A percentile compares a stretch with the other conserved stretches of the same genome.
These are phyloP conservation scores for Coffea humblotiana DNA, from an alignment of 305 asterid species.

Conservation along the genomic window DNA sequence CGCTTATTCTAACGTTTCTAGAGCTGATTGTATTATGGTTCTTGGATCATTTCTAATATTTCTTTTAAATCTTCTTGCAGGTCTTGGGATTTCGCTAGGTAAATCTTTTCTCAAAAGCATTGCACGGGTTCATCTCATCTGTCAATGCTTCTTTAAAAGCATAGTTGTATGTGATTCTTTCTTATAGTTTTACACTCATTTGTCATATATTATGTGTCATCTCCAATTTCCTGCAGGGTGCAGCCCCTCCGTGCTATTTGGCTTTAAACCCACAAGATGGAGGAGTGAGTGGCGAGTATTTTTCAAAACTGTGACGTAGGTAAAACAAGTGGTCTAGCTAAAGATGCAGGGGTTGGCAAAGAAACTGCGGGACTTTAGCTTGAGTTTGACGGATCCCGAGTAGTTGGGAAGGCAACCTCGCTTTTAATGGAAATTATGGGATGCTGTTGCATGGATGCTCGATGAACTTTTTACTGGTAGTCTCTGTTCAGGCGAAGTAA, in stretches of 20 bases:
- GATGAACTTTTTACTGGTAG: too few species aligned
- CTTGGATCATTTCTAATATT: too few species aligned
- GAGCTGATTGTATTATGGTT: not conserved
- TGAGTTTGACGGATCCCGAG: conserved; percentile 37
- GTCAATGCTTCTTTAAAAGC: not conserved
- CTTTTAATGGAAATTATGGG: too few species aligned
- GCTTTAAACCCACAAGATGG: conserved; percentile 78
- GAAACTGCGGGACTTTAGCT: conserved; percentile 75
- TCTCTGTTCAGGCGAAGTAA: too few species aligned
- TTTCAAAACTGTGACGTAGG: conserved; percentile 49
- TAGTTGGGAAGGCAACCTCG: conserved; percentile 10
- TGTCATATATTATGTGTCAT: not conserved
- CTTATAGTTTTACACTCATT: too few species aligned
- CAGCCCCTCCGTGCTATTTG: conserved; percentile 79
- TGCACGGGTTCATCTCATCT: conserved; percentile 57
- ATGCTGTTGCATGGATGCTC: too few species aligned
- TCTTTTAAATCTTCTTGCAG: conserved; percentile 32
- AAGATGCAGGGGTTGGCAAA: conserved; percentile 62
- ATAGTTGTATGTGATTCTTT: too few species aligned
- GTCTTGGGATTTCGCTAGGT: conserved; percentile 38
- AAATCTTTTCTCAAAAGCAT: conserved; percentile 57
- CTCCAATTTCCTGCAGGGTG: conserved; percentile 46
- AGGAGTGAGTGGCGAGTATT: conserved; percentile 70
- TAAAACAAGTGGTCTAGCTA: conserved; percentile 31
- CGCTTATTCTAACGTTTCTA: too few species aligned